Conservation (phyloP, 306 rosid species). For the Inga leiocalycina region DNA sequence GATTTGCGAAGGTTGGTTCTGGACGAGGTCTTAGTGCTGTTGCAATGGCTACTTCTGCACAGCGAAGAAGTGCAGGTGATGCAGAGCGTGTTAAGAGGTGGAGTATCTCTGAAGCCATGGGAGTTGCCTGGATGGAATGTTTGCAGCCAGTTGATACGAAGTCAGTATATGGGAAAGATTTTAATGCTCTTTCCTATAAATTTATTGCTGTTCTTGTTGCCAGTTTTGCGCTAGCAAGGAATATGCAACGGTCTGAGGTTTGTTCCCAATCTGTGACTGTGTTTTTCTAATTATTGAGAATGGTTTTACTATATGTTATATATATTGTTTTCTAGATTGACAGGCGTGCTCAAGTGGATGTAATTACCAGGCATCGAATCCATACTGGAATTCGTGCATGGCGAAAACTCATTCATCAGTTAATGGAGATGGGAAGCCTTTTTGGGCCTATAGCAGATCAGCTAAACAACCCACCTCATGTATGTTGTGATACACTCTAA, state of each 20-base stretch:
- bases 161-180: constrained; percentile 93
- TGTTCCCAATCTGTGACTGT: constrained; percentile 30
- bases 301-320: constrained; percentile 31
- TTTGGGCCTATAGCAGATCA: constrained; percentile 81
- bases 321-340: constrained; percentile 70
- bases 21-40: constrained; percentile 99
- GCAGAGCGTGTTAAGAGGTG: constrained; percentile 88
- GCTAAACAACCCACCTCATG: constrained; percentile 70
- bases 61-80: constrained; percentile 82
- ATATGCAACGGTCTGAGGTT: constrained; percentile 98
- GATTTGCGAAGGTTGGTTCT: constrained; percentile 87
- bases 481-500: constrained; percentile 52
- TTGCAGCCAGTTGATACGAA: constrained; percentile 93
- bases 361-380: constrained; percentile 60
- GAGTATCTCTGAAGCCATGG: constrained; percentile 96
- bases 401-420: constrained; percentile 84
- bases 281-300: constrained; percentile 32
- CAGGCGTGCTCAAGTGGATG: constrained; percentile 78
- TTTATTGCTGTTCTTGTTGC: constrained; percentile 95
- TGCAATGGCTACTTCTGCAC: constrained; percentile 99
- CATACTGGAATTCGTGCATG: constrained; percentile 81
- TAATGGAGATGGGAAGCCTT: constrained; percentile 86
- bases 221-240: constrained; percentile 94
- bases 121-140: constrained; percentile 99
- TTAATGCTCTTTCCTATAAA: constrained; percentile 87